A percentile compares a stretch with the other conserved stretches of the same genome.
These are phyloP conservation scores for Eucalyptus decipiens DNA, from an alignment of 345 rosid species.

Conservation along the genomic window DNA sequence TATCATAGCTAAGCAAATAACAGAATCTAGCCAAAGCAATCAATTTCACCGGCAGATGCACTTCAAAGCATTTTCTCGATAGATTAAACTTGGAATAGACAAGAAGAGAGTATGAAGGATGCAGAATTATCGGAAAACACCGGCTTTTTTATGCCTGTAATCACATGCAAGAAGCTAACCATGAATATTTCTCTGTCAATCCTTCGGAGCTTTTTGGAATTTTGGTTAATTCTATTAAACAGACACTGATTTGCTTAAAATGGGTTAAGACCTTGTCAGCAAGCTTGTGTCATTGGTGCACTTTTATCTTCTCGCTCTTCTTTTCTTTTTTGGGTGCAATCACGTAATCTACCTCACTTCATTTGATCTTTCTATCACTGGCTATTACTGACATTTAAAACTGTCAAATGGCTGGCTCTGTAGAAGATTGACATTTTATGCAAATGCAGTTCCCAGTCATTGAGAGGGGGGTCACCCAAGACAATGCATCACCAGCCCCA, in stretches of 20 bases:
- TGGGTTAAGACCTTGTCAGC: background rate
- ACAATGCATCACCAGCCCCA: too few relatives aligned
- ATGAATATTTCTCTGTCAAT: background rate
- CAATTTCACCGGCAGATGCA: background rate
- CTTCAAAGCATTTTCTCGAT: background rate
- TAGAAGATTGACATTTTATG: background rate
- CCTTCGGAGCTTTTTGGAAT: background rate
- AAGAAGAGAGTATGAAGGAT: background rate
- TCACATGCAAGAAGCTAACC: background rate
- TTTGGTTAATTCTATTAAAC: background rate
- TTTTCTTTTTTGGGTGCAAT: background rate
- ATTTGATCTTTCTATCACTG: background rate
- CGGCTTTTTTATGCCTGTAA: background rate
- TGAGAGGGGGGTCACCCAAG: background rate
- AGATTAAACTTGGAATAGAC: background rate
- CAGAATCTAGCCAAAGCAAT: background rate
- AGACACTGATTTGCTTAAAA: background rate
- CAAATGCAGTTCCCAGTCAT: background rate
- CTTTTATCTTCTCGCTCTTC: background rate
- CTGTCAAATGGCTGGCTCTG: background rate
- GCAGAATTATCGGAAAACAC: background rate
- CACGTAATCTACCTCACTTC: background rate
- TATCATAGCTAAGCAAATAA: background rate
- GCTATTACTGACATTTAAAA: background rate
- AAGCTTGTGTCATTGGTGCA: background rate